Evolutionary conservation across 768 basidiomycete genomes (phyloP).

Genomic region (Crassisporium funariophilum): DNA sequence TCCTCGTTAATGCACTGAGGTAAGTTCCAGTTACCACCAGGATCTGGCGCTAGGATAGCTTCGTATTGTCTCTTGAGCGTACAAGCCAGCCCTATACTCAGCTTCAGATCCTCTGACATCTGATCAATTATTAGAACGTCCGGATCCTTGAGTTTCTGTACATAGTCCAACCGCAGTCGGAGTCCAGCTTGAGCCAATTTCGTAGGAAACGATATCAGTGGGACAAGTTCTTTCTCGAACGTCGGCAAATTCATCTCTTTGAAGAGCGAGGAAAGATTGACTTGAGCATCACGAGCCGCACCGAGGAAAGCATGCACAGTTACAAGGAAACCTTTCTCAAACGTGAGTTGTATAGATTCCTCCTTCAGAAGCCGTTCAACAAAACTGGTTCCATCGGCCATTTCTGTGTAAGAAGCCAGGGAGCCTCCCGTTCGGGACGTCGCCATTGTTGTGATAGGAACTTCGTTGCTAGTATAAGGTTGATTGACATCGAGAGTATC

Average conservation of each 20-base stretch:
- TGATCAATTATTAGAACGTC: slow-evolving; percentile 92
- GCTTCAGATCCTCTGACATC: slow-evolving; percentile 89
- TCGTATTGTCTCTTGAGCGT: slow-evolving; percentile 95
- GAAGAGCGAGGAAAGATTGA: slow-evolving; percentile 75
- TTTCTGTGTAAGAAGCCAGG: slow-evolving; percentile 38
- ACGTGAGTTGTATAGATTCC: slow-evolving; percentile 92
- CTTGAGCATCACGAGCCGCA: slow-evolving; percentile 83
- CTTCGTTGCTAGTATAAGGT: slow-evolving; percentile 69
- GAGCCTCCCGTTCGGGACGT: slow-evolving; percentile 19
- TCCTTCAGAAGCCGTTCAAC: slow-evolving; percentile 94
- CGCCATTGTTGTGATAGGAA: slow-evolving; percentile 39
- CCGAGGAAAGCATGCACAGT: slow-evolving; percentile 88
- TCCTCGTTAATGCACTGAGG: slow-evolving; percentile 88
- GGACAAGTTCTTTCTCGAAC: slow-evolving; percentile 86
- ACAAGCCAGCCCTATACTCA: slow-evolving; percentile 89
- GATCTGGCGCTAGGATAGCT: slow-evolving; percentile 86
- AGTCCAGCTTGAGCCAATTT: slow-evolving; percentile 91
- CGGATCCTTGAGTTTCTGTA: slow-evolving; percentile 85
- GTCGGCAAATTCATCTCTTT: slow-evolving; percentile 88
- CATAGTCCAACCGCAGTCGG: slow-evolving; percentile 86
- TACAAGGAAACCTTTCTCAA: slow-evolving; percentile 86
- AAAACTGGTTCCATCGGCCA: slow-evolving; percentile 78
- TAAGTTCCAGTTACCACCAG: slow-evolving; percentile 84
- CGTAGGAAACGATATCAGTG: slow-evolving; percentile 95
- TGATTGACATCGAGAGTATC: slow-evolving; percentile 88